These are phyloP conservation scores for Coemansia sp. DNA, from an alignment of 192 early-diverging fungal genomes.

Conservation along the genomic window DNA sequence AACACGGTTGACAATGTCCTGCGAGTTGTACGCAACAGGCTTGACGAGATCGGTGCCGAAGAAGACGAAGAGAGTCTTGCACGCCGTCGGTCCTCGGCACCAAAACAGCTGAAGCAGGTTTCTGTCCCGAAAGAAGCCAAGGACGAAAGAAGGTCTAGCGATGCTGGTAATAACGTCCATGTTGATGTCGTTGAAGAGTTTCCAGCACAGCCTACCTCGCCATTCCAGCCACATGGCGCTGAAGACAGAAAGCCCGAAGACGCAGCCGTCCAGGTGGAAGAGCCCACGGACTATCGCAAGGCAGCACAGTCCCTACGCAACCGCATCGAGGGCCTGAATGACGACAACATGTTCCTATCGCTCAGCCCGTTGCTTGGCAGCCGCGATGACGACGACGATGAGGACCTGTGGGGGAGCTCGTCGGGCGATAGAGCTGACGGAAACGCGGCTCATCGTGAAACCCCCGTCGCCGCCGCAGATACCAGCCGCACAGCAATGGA, in stretches of 20 bases:
- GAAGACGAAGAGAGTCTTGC: slow-evolving; percentile 15
- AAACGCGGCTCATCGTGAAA: neutral
- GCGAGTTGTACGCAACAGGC: slow-evolving; percentile 36
- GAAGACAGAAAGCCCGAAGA: neutral
- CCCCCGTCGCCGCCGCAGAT: neutral
- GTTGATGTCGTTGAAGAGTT: slow-evolving; percentile 22
- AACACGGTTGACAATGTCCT: slow-evolving; percentile 36
- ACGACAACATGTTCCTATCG: slow-evolving; percentile 34
- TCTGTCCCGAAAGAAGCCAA: neutral
- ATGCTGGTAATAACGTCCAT: slow-evolving; percentile 8
- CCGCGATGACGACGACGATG: neutral
- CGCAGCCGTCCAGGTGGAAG: slow-evolving; percentile 36
- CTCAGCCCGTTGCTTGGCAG: slow-evolving; percentile 23
- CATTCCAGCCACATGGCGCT: neutral
- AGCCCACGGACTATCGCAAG: slow-evolving; percentile 36
- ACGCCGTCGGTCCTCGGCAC: neutral
- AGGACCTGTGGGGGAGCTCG: neutral
- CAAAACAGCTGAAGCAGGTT: neutral
- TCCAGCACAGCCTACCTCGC: neutral
- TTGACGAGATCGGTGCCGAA: slow-evolving; percentile 34
- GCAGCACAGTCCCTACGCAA: slow-evolving; percentile 33
- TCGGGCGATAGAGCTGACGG: neutral
- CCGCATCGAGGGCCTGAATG: slow-evolving; percentile 31
- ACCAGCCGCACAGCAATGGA: neutral
- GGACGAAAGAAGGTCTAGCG: neutral